A percentile compares a stretch with the other conserved stretches of the same genome.
Evolutionary conservation across 1,284 basidiomycete genomes (phyloP).

Genomic region (Schizophyllum commune): DNA sequence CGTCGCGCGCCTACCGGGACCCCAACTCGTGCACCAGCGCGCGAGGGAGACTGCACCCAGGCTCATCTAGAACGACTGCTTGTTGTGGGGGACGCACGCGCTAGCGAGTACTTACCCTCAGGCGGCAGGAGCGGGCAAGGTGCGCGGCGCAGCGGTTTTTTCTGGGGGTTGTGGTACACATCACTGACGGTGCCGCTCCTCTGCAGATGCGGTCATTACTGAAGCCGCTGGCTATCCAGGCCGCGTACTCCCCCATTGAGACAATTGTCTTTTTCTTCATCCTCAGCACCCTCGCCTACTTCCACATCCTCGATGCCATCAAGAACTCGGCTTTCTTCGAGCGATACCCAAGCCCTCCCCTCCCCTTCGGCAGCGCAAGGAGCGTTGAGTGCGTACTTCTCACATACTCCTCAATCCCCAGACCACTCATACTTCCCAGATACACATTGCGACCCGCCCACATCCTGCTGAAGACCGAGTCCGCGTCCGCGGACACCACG

Average conservation of each 20-base stretch:
- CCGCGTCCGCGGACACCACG: conserved; percentile 22
- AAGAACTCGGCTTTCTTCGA: conserved; percentile 67
- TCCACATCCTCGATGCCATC: conserved; percentile 83
- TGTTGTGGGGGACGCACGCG: background rate
- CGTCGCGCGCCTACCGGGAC: background rate
- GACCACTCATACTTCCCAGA: conserved; percentile 1
- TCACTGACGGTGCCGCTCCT: background rate
- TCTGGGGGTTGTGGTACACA: background rate
- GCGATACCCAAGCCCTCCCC: conserved; percentile 4
- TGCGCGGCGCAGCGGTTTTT: background rate
- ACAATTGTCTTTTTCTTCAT: conserved; percentile 85
- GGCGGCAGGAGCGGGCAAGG: background rate
- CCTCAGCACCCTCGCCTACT: conserved; percentile 85
- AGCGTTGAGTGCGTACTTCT: background rate
- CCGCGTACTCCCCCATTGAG: conserved; percentile 69
- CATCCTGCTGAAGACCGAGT: conserved; percentile 28
- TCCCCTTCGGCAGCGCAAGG: background rate
- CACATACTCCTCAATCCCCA: background rate
- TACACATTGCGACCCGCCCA: conserved; percentile 45
- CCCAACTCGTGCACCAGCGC: too few species aligned
- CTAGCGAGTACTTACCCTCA: background rate
- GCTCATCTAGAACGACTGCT: background rate
- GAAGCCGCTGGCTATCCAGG: conserved; percentile 54
- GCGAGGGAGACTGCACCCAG: background rate
- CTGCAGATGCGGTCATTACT: conserved; percentile 41